Conservation (phyloP, 2,329 filamentous ascomycete genomes). For the Lecanicillium sp. region DNA sequence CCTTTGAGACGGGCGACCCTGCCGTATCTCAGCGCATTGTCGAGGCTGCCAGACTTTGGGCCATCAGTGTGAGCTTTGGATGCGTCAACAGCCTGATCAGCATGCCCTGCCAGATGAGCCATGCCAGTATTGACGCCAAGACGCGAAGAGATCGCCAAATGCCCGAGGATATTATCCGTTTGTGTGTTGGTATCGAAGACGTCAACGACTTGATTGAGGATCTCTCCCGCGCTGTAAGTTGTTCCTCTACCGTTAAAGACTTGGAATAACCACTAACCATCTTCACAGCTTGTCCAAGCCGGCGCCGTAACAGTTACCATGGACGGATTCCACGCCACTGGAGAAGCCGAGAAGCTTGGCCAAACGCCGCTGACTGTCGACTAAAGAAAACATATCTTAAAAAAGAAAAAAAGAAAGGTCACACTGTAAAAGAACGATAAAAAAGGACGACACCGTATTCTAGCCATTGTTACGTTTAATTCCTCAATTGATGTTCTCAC, state of each 20-base stretch:
- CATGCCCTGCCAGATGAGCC: slow-evolving; percentile 99
- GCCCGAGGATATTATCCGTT: slow-evolving; percentile 91
- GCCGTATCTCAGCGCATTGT: slow-evolving; percentile 84
- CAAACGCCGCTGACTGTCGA: slow-evolving; percentile 19
- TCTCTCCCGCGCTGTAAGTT: slow-evolving; percentile 76
- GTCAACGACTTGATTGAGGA: slow-evolving; percentile 87
- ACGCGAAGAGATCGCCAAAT: slow-evolving; percentile 81
- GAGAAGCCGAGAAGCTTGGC: slow-evolving; percentile 23
- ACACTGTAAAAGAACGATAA: no score
- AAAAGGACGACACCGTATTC: no score
- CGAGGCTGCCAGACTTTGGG: slow-evolving; percentile 84
- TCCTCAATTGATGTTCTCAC: no score
- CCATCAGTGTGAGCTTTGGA: slow-evolving; percentile 94
- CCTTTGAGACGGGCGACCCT: slow-evolving; percentile 89
- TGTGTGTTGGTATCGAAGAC: slow-evolving; percentile 97
- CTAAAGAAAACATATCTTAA: slow-evolving; percentile 9
- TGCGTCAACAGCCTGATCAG: slow-evolving; percentile 98
- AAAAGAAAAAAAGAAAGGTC: no score
- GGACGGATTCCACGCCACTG: slow-evolving; percentile 66
- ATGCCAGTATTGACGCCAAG: slow-evolving; percentile 95
- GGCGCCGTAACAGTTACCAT: slow-evolving; percentile 82
- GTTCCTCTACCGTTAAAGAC: neutral
- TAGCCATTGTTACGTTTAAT: no score
- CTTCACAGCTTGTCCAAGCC: slow-evolving; percentile 74
- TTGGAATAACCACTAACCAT: slow-evolving; percentile 15